Evolutionary conservation across 2,329 filamentous ascomycete genomes (phyloP).

Genomic region (Calonectria honghensis): DNA sequence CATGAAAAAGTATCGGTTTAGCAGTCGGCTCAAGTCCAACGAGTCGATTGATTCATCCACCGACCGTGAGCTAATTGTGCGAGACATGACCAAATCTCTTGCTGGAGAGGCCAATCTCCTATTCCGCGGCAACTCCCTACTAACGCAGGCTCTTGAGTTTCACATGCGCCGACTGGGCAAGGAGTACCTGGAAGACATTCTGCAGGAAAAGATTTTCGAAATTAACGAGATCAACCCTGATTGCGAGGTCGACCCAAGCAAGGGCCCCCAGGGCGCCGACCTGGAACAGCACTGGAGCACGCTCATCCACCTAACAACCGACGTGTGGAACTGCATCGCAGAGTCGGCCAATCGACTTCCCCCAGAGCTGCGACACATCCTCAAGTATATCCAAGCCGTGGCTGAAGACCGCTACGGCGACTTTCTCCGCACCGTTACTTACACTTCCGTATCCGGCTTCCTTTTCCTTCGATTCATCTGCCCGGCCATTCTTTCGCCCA

Average conservation of each 20-base stretch:
- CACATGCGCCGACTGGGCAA: conserved; percentile 97
- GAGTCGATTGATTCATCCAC: conserved; percentile 78
- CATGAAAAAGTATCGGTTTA: conserved; percentile 83
- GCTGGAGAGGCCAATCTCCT: conserved; percentile 94
- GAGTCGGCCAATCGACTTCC: conserved; percentile 85
- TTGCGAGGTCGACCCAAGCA: conserved; percentile 95
- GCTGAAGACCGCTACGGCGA: conserved; percentile 96
- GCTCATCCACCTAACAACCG: conserved; percentile 84
- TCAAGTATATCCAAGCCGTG: conserved; percentile 93
- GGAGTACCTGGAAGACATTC: conserved; percentile 91
- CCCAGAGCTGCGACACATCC: conserved; percentile 86
- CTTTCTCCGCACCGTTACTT: conserved; percentile 90
- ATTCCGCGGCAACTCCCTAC: conserved; percentile 94
- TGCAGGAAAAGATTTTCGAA: conserved; percentile 89
- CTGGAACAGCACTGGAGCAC: conserved; percentile 88
- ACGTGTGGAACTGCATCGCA: conserved; percentile 90
- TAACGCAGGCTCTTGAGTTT: conserved; percentile 94
- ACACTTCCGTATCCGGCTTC: conserved; percentile 96
- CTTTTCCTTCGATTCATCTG: conserved; percentile 96
- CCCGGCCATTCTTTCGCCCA: conserved; percentile 95
- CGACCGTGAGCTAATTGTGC: conserved; percentile 82
- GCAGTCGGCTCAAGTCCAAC: conserved; percentile 80
- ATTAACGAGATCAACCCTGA: conserved; percentile 94
- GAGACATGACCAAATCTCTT: conserved; percentile 86
- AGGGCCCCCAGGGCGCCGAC: conserved; percentile 78